Conservation (phyloP, 129 eudicot species). For the Saussurea involucrata region DNA sequence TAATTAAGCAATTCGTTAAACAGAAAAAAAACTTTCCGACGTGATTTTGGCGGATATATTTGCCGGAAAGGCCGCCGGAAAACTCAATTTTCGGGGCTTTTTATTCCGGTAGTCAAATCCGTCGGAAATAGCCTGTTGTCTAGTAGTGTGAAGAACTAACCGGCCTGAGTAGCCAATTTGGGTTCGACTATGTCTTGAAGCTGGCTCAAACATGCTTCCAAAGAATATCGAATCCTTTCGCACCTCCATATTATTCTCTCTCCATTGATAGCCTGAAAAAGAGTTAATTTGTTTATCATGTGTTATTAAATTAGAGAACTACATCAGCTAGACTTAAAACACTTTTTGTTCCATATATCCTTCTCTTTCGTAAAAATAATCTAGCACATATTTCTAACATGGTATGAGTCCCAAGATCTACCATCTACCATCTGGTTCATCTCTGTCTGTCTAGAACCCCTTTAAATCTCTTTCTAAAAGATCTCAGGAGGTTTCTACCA, state of each 20-base stretch:
- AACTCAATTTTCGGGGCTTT: too few species aligned
- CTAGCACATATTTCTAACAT: too few species aligned
- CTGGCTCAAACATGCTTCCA: conserved; percentile 23
- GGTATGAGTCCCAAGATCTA: background rate
- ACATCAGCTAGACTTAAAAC: background rate
- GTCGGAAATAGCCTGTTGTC: too few species aligned
- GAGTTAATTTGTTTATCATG: background rate
- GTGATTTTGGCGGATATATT: too few species aligned
- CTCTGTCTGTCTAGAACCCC: too few species aligned
- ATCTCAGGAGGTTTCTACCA: too few species aligned
- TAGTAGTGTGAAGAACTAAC: conserved; percentile 17
- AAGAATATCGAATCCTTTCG: conserved; percentile 22
- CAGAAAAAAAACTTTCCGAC: too few species aligned
- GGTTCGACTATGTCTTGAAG: conserved; percentile 34
- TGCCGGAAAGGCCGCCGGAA: too few species aligned
- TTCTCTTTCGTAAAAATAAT: background rate
- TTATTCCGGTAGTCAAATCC: too few species aligned
- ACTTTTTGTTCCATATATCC: background rate
- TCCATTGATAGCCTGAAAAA: conserved; percentile 26
- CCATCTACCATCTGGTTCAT: too few species aligned
- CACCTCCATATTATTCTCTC: conserved; percentile 33
- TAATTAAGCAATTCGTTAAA: too few species aligned
- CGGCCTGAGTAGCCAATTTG: conserved; percentile 29
- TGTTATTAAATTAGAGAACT: background rate
- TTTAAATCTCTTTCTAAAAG: too few species aligned